A percentile compares a stretch with the other conserved stretches of the same genome.
Conservation (phyloP, 148 eudicot genomes). For the Chenopodium berlandieri region DNA sequence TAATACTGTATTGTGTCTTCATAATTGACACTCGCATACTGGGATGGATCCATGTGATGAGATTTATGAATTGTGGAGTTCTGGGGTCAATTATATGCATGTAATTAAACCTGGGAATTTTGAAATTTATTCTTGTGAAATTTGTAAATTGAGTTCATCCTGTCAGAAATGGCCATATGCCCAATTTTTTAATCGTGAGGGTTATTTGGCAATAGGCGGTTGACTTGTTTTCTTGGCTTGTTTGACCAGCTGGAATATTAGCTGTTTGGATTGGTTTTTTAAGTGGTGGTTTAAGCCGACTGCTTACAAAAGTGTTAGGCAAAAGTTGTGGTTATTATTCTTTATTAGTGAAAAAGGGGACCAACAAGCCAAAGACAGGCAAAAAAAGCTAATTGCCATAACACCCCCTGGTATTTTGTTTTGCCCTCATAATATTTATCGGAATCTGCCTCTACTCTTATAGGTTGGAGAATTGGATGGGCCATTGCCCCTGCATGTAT, state of each 20-base stretch:
- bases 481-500: constrained; percentile 77
- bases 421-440: not conserved
- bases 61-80: not conserved
- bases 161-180: not conserved
- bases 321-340: too few species aligned
- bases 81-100: not conserved
- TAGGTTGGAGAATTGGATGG: constrained; percentile 99
- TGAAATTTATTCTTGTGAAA: not conserved
- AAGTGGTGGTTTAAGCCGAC: too few species aligned
- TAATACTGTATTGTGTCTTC: too few species aligned
- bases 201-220: too few species aligned
- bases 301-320: too few species aligned
- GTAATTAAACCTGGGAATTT: not conserved
- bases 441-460: not conserved
- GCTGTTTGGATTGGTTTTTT: too few species aligned
- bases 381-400: too few species aligned
- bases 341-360: too few species aligned
- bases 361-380: too few species aligned
- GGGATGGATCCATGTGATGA: not conserved
- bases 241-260: too few species aligned
- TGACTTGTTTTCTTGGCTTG: too few species aligned
- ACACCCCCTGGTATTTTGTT: not conserved
- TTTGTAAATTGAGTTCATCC: not conserved
- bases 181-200: not conserved
- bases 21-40: too few species aligned